These are phyloP conservation scores for Silene latifolia DNA, from an alignment of 148 eudicot genomes.

Conservation along the genomic window DNA sequence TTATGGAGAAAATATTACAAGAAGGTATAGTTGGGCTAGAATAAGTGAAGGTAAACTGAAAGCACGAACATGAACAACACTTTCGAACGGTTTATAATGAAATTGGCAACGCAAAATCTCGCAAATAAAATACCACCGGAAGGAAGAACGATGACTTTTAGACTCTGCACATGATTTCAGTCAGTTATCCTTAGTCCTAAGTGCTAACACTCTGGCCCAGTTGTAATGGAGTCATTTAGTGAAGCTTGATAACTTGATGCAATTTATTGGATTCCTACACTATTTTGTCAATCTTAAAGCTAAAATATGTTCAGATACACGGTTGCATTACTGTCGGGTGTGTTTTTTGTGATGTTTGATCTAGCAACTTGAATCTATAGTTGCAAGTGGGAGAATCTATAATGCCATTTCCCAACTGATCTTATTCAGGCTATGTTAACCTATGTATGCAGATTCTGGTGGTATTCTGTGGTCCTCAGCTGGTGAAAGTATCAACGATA, in stretches of 20 bases:
- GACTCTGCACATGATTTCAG: no score
- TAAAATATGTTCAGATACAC: neutral
- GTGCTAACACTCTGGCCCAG: no score
- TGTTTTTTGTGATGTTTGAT: conserved; percentile 3
- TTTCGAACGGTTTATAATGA: no score
- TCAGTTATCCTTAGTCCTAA: no score
- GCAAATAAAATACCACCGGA: no score
- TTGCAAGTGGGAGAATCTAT: neutral
- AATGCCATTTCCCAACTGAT: neutral
- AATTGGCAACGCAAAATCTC: no score
- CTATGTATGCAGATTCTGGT: conserved; percentile 58
- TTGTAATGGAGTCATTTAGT: no score
- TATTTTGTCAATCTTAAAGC: neutral
- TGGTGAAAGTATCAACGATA: conserved; percentile 56
- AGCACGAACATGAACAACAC: no score
- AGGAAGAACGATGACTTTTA: no score
- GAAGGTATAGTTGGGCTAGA: no score
- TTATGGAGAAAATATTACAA: no score
- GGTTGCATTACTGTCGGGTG: neutral
- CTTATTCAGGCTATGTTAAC: neutral
- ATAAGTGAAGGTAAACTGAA: no score
- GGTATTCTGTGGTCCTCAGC: conserved; percentile 50
- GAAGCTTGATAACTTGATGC: neutral
- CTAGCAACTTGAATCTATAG: neutral
- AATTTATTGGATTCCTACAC: neutral